These are phyloP conservation scores for Colletotrichum limetticola DNA, from an alignment of 2,329 filamentous ascomycete species.

Conservation along the genomic window DNA sequence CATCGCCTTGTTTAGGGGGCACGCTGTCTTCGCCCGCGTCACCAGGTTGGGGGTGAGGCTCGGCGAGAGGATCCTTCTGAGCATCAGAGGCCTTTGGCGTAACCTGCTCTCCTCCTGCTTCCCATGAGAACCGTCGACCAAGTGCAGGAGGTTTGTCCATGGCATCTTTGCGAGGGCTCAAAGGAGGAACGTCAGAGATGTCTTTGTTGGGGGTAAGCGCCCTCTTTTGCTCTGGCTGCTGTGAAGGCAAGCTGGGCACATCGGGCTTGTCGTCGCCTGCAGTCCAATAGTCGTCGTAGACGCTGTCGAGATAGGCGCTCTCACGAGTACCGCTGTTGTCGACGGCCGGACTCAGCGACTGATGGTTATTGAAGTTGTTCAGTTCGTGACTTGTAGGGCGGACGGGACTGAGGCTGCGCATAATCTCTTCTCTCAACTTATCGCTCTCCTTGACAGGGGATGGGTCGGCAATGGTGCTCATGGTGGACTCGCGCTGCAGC, in stretches of 20 bases:
- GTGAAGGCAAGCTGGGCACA: conserved; percentile 5
- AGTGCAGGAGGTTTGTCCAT: conserved; percentile 3
- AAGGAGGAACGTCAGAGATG: conserved; percentile 22
- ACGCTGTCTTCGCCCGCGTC: background rate
- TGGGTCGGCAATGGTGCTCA: conserved; percentile 60
- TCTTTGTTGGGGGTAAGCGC: conserved; percentile 3
- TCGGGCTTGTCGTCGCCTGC: conserved; percentile 54
- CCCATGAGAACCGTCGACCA: conserved; percentile 55
- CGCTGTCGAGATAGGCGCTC: conserved; percentile 72
- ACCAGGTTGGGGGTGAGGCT: background rate
- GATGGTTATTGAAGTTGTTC: conserved; percentile 21
- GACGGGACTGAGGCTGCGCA: conserved; percentile 71
- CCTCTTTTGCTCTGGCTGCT: background rate
- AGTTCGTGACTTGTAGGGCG: conserved; percentile 40
- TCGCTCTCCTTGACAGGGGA: conserved; percentile 76
- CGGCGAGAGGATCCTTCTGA: conserved; percentile 1
- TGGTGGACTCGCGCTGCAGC: conserved; percentile 54
- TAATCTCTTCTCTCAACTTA: conserved; percentile 77
- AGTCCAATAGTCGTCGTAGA: conserved; percentile 76
- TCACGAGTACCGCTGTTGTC: conserved; percentile 50
- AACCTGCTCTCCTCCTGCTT: conserved; percentile 43
- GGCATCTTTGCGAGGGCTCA: conserved; percentile 34
- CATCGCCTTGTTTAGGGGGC: background rate
- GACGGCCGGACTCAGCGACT: background rate
- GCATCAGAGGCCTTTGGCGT: conserved; percentile 5